These are phyloP conservation scores for Urtica urens DNA, from an alignment of 306 rosid species.

Conservation along the genomic window DNA sequence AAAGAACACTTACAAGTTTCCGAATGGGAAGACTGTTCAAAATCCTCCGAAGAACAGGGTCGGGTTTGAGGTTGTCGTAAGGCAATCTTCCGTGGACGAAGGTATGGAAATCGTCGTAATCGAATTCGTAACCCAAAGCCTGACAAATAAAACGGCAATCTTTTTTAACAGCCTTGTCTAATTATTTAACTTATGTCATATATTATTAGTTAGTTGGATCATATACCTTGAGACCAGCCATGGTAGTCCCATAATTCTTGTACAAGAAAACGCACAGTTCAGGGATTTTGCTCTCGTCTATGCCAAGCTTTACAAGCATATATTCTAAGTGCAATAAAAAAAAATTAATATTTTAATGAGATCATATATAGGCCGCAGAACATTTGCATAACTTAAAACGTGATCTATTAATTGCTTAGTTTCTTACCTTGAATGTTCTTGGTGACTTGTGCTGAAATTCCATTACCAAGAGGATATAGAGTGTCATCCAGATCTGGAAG, in stretches of 20 bases:
- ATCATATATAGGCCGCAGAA: no score
- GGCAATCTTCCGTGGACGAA: constrained; percentile 81
- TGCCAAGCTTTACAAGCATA: constrained; percentile 62
- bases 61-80: constrained; percentile 56
- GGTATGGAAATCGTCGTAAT: constrained; percentile 54
- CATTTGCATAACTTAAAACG: no score
- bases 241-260: constrained; percentile 69
- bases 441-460: constrained; percentile 41
- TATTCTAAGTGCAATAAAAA: constrained; percentile 31
- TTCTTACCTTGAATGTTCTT: constrained; percentile 71
- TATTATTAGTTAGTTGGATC: not conserved
- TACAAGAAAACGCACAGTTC: constrained; percentile 43
- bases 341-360: not conserved
- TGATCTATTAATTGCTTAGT: no score
- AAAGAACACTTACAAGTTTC: constrained; percentile 49
- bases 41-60: constrained; percentile 56
- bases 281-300: constrained; percentile 46
- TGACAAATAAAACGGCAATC: constrained; percentile 15
- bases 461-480: constrained; percentile 66
- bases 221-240: constrained; percentile 88
- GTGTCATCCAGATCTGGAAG: constrained; percentile 88
- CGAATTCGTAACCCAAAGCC: constrained; percentile 71
- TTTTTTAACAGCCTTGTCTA: not conserved
- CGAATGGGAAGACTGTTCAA: constrained; percentile 65
- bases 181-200: not conserved